These are phyloP conservation scores for Sporisorium graminicola DNA, from an alignment of 1,284 basidiomycete species.

Conservation along the genomic window DNA sequence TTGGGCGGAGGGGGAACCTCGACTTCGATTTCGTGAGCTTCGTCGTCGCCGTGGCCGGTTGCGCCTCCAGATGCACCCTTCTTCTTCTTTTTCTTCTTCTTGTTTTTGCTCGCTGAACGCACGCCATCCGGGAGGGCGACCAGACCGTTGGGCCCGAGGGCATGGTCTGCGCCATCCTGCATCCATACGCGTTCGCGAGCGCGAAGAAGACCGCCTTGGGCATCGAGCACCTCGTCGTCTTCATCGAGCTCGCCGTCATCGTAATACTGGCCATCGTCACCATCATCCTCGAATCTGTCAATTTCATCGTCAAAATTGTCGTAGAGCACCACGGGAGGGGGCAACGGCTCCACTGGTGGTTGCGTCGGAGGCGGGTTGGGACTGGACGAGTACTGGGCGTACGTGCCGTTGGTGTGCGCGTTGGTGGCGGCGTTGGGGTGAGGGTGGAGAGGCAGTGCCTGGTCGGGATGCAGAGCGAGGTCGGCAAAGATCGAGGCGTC, in stretches of 20 bases:
- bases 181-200: constrained; percentile 46
- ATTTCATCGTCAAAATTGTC: constrained; percentile 65
- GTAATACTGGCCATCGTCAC: constrained; percentile 63
- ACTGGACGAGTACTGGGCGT: constrained; percentile 52
- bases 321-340: constrained; percentile 64
- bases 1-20: constrained; percentile 65
- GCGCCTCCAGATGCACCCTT: constrained; percentile 55
- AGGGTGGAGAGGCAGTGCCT: constrained; percentile 57
- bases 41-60: constrained; percentile 70
- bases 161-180: constrained; percentile 36
- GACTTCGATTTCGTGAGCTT: constrained; percentile 65
- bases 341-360: constrained; percentile 59
- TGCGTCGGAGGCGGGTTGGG: constrained; percentile 60
- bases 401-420: constrained; percentile 44
- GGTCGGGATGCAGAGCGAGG: constrained; percentile 59
- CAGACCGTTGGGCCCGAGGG: constrained; percentile 31
- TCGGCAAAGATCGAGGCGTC: constrained; percentile 67
- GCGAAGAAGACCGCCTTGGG: constrained; percentile 35
- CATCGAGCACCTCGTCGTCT: constrained; percentile 49
- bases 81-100: constrained; percentile 74
- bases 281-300: constrained; percentile 60
- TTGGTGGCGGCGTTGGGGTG: constrained; percentile 54
- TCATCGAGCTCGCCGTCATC: constrained; percentile 64
- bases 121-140: constrained; percentile 19
- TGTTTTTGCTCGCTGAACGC: constrained; percentile 63